Conservation (phyloP, 2,329 filamentous ascomycete species). For the Aquanectria penicillioides region DNA sequence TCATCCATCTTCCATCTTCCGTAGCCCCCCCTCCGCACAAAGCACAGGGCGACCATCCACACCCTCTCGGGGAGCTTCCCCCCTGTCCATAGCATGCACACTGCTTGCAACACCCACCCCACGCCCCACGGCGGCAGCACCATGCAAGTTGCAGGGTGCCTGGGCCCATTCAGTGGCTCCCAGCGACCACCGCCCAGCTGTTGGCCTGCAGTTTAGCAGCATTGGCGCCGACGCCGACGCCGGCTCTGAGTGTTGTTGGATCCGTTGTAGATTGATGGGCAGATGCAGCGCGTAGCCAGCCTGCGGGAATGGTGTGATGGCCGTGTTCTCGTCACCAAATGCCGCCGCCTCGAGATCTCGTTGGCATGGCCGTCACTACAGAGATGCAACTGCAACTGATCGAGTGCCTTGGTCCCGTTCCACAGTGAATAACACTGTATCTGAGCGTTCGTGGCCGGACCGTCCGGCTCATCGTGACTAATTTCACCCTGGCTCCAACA, state of each 20-base stretch:
- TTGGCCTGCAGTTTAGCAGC: constrained; percentile 3
- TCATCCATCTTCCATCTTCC: too few species aligned
- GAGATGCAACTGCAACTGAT: neutral
- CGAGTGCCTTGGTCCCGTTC: neutral
- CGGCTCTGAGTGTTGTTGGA: neutral
- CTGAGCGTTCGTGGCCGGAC: neutral
- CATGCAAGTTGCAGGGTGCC: constrained; percentile 18
- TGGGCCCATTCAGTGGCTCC: constrained; percentile 6
- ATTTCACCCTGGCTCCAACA: neutral
- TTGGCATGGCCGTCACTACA: neutral
- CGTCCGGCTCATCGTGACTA: neutral
- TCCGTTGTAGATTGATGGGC: neutral
- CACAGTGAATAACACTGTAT: constrained; percentile 8
- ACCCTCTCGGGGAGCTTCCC: constrained; percentile 18
- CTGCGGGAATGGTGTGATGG: neutral
- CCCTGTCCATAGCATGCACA: constrained; percentile 20
- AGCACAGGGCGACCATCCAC: constrained; percentile 2
- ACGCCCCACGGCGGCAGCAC: constrained; percentile 25
- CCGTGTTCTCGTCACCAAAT: neutral
- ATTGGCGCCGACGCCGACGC: constrained; percentile 5
- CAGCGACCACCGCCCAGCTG: neutral
- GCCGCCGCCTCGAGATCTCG: neutral
- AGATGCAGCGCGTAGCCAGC: neutral
- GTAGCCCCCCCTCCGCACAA: constrained; percentile 3
- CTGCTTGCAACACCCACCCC: constrained; percentile 29